Base-by-base conservation (phyloP, 345 rosid species). In the Pistacia vera region DNA sequence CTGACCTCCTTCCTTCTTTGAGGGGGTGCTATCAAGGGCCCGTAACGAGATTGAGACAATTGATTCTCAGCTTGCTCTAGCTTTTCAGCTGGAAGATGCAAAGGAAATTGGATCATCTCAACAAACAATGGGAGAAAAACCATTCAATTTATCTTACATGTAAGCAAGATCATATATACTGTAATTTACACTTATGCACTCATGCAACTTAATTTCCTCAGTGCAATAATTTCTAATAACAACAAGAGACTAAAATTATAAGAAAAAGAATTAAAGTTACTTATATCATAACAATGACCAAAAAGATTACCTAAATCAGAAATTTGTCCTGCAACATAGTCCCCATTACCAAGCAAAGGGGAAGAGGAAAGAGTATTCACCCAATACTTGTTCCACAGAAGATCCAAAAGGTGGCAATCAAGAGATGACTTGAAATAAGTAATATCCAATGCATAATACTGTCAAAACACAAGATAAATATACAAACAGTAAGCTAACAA, bases 321-420 rank as follows among this genome's bases (percentile, higher is more conserved):
- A 78, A 94, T 91, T 82, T 97, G 99, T 65, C 99, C 99, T 0
- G 98, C 98, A 79, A 97, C 97, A 75, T 94, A 97, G 89, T 97
- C 99, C 68, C 97, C 98, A 81, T 90, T 97, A 66, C 98, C 99
- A 85, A 97, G 86, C 65, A 97, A 91, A 66, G 98, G 97, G 20
- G 99, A 97, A 79, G 98, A 97, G 36, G 99, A 96, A 62, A 95
- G 93, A 0, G 98, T 95, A 81, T 95, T 95, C 69, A 92, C 97
- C 97, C 98, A 95, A 77, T 95, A 95, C 88, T 95, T 95, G 90
- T 92, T 95, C 98, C 98, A 95, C 36, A 95, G 86, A 64, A 95
- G 87, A 85, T 94, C 99, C 90, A 97, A 80, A 79, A 97, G 98
- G 84, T 94, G 99, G 73, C 88, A 87, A 85, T 97, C 99, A 65